Evolutionary conservation across 164 flowering plant species (phyloP), one percentile per base, ranked within the genome.

Genomic region (Vitis cinerea): DNA sequence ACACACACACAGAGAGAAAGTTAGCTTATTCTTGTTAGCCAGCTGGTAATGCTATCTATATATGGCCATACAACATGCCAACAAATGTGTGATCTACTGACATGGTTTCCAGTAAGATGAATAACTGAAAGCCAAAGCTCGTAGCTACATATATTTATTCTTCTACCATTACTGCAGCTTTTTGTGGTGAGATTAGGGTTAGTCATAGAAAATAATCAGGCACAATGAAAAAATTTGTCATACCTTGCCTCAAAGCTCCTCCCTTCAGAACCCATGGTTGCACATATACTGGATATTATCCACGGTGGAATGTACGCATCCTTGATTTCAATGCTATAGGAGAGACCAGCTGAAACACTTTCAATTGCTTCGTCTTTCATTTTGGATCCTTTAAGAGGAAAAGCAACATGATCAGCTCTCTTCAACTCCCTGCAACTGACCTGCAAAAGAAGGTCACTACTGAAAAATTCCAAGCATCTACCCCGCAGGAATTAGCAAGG

Each of bases 161-260:
- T 23, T 23, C 27, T 23, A 23, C 27, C 27, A 23, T 1, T 23
- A 23, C 27, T 1, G 27, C 27, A 23, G 27, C 2, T 23, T 23
- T 23, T 17, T 19, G 14, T 4, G n/a, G 48, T 11, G 27, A 23
- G 27, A 23, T 23, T 23, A 23, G 27, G 27, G 27, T 23, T 23
- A 23, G 27, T 23, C 17, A 49, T 3, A 31, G n/a, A 30, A 8
- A 19, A 16, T 11, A 50, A 19, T 50, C 19, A 3, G 61, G 11
- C 16, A 61, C 5, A 16, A 15, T 27, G 14, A 52, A 14, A 23
- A 50, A 11, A 63, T 13, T 1, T 3, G 16, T 9, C 17, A 66
- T 81, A 93, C 99, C 99, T 86, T 50, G 93, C 92, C 68, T 90
- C 94, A 75, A 92, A 96, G 75, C 79, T 82, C 64, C 61, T 80